These are phyloP conservation scores for Termitomyces sp. DNA, from an alignment of 768 basidiomycete species.

Conservation along the genomic window DNA sequence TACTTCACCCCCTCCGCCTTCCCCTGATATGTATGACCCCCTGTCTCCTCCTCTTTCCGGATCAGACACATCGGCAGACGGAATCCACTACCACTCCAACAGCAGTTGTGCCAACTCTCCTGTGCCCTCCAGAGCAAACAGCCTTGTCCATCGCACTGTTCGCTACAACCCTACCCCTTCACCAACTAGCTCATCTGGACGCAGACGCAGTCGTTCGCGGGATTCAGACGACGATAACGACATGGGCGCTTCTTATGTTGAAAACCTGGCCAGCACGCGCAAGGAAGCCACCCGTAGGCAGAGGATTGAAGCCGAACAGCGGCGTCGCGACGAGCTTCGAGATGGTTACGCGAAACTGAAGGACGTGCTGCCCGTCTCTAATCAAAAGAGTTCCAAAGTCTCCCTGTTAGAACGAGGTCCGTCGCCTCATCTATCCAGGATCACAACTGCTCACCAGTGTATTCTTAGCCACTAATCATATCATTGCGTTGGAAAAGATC, in stretches of 20 bases:
- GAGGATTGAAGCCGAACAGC: slow-evolving; percentile 87
- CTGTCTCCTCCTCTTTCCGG: slow-evolving; percentile 83
- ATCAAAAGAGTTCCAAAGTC: slow-evolving; percentile 90
- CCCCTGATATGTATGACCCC: slow-evolving; percentile 79
- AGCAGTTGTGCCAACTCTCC: slow-evolving; percentile 75
- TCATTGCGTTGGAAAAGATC: slow-evolving; percentile 63
- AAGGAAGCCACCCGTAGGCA: slow-evolving; percentile 84
- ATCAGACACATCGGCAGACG: slow-evolving; percentile 85
- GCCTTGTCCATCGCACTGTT: slow-evolving; percentile 68
- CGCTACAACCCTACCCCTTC: slow-evolving; percentile 83
- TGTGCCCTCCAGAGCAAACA: slow-evolving; percentile 69
- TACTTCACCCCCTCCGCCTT: slow-evolving; percentile 70
- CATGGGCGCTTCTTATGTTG: slow-evolving; percentile 64
- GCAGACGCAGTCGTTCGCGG: slow-evolving; percentile 65
- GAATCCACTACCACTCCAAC: slow-evolving; percentile 75
- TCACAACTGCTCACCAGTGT: slow-evolving; percentile 7
- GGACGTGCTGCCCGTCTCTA: slow-evolving; percentile 80
- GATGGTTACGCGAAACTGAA: slow-evolving; percentile 88
- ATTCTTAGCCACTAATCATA: slow-evolving; percentile 69
- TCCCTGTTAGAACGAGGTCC: slow-evolving; percentile 83
- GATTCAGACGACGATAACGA: slow-evolving; percentile 73
- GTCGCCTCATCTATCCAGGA: slow-evolving; percentile 16
- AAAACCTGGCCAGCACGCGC: slow-evolving; percentile 69
- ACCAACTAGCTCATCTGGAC: slow-evolving; percentile 66
- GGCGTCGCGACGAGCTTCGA: slow-evolving; percentile 81